Evolutionary conservation across 2,329 filamentous ascomycete genomes (phyloP), one percentile per base, ranked within the genome.

Genomic region (Penicillium palitans): DNA sequence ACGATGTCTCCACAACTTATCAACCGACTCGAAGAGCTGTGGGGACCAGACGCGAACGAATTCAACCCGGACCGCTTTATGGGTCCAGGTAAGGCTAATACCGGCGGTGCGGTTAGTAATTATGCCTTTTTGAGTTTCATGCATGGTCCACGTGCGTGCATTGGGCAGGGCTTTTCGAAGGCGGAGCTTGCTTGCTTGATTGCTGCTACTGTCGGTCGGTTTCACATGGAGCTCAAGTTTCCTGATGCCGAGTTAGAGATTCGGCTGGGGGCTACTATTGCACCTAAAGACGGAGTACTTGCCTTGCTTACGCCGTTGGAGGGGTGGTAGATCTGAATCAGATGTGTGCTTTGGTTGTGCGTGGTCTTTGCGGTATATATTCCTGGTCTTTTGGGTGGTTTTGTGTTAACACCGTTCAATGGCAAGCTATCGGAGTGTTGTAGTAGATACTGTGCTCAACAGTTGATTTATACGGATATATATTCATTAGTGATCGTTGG

Each of bases 41-140:
- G 93, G 93, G 93, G 93, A 0, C 73, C 80, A 0, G 89, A 93
- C 65, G 91, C 91, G 0, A 76, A 77, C 31, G 79, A 84, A 47
- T 97, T 97, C 80, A 84, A 90, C 55, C 92, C 92, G 0, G 91
- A 93, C 21, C 81, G 90, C 19, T 93, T 90, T 88, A 79, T 88
- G 69, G 81, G 78, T 7, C 69, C 72, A 0, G 77, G 74, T 0
- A 68, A 67, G 29, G 79, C 79, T 5, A 87, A 87, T 56, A 87
- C 83, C 42, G 91, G 91, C 7, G 90, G 90, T 9, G 88, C 90
- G 1, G 79, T 81, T 17, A 90, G 83, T 64, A 95, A 93, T 74
- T 96, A 89, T 71, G 84, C 87, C 0, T 87, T 89, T 67, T 72
- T 93, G 75, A 93, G 90, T 0, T 96, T 96, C 76, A 74, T 96